Percentiles rank a stretch among this genome's conserved stretches.
These are phyloP conservation scores for Aaosphaeria arxii DNA, from an alignment of 2,329 filamentous ascomycete genomes.

Conservation along the genomic window DNA sequence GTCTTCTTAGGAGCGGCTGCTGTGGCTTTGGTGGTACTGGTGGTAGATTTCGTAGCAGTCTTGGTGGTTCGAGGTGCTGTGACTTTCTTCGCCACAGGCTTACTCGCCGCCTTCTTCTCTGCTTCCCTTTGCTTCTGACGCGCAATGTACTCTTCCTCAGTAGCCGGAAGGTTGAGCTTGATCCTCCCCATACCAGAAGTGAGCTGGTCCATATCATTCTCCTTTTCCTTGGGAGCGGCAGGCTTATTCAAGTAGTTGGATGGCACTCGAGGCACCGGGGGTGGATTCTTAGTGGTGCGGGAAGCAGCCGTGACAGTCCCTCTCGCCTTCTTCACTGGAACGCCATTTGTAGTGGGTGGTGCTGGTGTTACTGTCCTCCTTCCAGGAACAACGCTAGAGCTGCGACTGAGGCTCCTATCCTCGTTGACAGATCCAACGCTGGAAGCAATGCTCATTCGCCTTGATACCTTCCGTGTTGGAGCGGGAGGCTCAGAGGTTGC, in stretches of 20 bases:
- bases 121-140: slow-evolving; percentile 42
- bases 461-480: slow-evolving; percentile 21
- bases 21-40: neutral
- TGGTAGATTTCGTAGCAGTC: neutral
- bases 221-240: slow-evolving; percentile 18
- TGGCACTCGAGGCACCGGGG: slow-evolving; percentile 43
- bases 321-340: slow-evolving; percentile 61
- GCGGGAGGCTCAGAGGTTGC: slow-evolving; percentile 19
- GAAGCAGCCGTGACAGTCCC: slow-evolving; percentile 37
- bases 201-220: slow-evolving; percentile 46
- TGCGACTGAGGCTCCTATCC: slow-evolving; percentile 31
- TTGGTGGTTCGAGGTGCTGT: slow-evolving; percentile 15
- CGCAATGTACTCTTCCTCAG: slow-evolving; percentile 53
- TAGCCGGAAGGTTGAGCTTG: slow-evolving; percentile 57
- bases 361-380: slow-evolving; percentile 21
- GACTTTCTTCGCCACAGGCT: slow-evolving; percentile 13
- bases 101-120: slow-evolving; percentile 32
- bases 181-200: slow-evolving; percentile 55
- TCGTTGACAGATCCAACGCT: slow-evolving; percentile 38
- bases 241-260: slow-evolving; percentile 28
- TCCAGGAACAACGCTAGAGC: slow-evolving; percentile 39
- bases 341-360: slow-evolving; percentile 24
- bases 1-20: slow-evolving; percentile 17
- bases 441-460: slow-evolving; percentile 47
- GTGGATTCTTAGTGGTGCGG: slow-evolving; percentile 33